A percentile compares a stretch with the other conserved stretches of the same genome.
Conservation (phyloP, 352 stramenopile genomes). For the Plasmopara viticola region DNA sequence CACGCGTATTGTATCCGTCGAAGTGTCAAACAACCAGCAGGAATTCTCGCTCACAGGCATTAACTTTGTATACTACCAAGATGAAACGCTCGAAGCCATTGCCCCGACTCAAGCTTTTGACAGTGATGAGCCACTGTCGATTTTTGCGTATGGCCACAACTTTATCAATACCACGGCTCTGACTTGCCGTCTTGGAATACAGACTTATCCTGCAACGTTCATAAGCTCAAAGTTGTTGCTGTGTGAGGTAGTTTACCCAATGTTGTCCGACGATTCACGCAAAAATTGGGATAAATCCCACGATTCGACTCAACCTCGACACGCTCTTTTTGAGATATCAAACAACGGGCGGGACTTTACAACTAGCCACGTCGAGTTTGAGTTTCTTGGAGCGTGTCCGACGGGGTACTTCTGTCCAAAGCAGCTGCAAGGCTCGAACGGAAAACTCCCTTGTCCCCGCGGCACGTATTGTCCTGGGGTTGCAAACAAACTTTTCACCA, state of each 20-base stretch:
- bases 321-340: conserved; percentile 85
- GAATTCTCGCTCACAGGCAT: conserved; percentile 90
- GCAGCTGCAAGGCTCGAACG: conserved; percentile 33
- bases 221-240: conserved; percentile 81
- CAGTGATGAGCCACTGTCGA: conserved; percentile 25
- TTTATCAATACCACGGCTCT: conserved; percentile 93
- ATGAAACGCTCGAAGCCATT: conserved; percentile 64
- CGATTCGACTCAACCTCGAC: conserved; percentile 19
- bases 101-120: conserved; percentile 55
- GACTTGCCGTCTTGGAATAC: conserved; percentile 82
- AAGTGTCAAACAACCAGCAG: conserved; percentile 94
- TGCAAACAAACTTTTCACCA: conserved; percentile 89
- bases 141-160: conserved; percentile 68
- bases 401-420: conserved; percentile 84
- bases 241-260: conserved; percentile 61
- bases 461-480: conserved; percentile 74
- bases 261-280: conserved; percentile 28
- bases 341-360: conserved; percentile 95
- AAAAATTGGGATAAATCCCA: conserved; percentile 13
- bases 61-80: conserved; percentile 90
- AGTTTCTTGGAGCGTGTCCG: conserved; percentile 78
- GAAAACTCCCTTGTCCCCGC: conserved; percentile 51
- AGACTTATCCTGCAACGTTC: conserved; percentile 80
- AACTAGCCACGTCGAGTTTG: conserved; percentile 59
- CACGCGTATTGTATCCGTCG: conserved; percentile 84